These are phyloP conservation scores for Leccinum pallidistipes DNA, from an alignment of 1,284 basidiomycete species.

Conservation along the genomic window DNA sequence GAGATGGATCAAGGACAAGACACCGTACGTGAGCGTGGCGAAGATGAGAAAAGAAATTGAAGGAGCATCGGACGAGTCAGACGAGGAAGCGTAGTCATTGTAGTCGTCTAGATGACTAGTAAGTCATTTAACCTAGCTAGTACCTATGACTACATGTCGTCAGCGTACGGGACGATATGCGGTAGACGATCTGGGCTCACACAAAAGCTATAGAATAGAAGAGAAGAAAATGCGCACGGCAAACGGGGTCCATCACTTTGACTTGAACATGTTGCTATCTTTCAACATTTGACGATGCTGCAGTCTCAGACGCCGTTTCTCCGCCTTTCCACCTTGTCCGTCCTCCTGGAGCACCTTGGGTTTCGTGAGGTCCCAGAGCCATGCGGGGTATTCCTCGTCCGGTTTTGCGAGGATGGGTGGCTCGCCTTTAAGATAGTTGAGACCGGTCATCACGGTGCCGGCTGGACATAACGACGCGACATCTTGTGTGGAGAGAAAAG, in stretches of 20 bases:
- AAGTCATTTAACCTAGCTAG: neutral
- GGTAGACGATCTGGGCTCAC: no score
- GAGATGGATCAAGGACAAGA: constrained; percentile 57
- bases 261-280: constrained; percentile 77
- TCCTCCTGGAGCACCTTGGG: constrained; percentile 61
- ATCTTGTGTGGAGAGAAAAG: no score
- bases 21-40: constrained; percentile 59
- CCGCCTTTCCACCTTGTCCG: constrained; percentile 67
- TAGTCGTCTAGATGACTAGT: neutral
- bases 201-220: neutral
- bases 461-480: no score
- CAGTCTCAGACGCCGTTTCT: constrained; percentile 59
- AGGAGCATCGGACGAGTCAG: constrained; percentile 34
- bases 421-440: constrained; percentile 85
- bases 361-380: constrained; percentile 83
- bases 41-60: constrained; percentile 42
- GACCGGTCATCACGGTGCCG: constrained; percentile 56
- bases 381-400: constrained; percentile 86
- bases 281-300: constrained; percentile 66
- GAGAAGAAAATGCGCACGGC: neutral
- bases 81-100: constrained; percentile 31
- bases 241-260: constrained; percentile 28
- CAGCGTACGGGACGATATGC: neutral
- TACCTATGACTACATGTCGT: neutral
- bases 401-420: constrained; percentile 75